Conservation (phyloP, 2,329 filamentous ascomycete genomes). For the Aspergillus costaricaensis region DNA sequence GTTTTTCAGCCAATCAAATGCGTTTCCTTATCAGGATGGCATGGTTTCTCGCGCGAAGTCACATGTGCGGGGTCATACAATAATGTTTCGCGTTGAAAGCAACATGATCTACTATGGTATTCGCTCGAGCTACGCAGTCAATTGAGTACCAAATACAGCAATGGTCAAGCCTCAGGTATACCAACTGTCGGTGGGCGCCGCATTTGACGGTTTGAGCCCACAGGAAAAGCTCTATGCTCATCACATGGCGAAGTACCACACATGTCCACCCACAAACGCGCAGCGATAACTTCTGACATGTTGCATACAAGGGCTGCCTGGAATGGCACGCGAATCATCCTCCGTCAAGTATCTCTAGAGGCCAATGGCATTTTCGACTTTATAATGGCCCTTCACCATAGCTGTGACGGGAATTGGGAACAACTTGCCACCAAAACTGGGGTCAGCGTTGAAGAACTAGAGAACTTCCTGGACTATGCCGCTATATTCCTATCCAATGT, state of each 20-base stretch:
- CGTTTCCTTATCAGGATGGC: neutral
- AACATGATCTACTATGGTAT: too few relatives aligned
- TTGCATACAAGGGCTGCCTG: conserved; percentile 17
- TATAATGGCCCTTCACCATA: conserved; percentile 53
- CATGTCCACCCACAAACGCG: neutral
- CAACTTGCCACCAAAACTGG: conserved; percentile 32
- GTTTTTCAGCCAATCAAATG: neutral
- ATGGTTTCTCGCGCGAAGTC: neutral
- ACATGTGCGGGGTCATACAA: conserved; percentile 6
- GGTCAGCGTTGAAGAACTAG: conserved; percentile 45
- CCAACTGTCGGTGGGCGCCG: conserved; percentile 15
- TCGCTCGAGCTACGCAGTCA: neutral
- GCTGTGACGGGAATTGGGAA: conserved; percentile 53
- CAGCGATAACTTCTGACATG: conserved; percentile 13
- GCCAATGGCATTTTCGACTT: conserved; percentile 57
- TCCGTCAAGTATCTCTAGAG: conserved; percentile 56
- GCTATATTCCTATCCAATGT: conserved; percentile 56
- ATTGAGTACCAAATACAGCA: neutral
- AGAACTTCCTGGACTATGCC: conserved; percentile 45
- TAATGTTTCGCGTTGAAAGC: neutral
- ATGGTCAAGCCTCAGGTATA: conserved; percentile 18
- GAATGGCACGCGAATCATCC: conserved; percentile 52
- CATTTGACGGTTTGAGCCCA: conserved; percentile 18
- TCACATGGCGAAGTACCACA: conserved; percentile 21
- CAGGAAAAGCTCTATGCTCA: conserved; percentile 27